Evolutionary conservation across 257 asterid genomes (phyloP), one percentile per base, ranked within the genome.

Genomic region (Paulownia fortunei): DNA sequence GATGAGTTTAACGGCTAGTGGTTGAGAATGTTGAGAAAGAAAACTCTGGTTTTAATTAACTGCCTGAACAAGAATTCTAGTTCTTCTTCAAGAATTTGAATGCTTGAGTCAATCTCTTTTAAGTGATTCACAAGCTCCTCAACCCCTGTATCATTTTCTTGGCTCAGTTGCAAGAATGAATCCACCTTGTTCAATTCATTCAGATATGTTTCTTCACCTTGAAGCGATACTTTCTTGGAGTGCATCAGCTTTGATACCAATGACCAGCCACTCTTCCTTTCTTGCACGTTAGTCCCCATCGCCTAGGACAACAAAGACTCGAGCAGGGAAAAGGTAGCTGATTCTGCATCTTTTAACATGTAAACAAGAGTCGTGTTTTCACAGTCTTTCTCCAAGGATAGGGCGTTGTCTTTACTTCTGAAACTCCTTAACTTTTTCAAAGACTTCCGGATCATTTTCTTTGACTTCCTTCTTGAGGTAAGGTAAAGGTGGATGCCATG

Each of bases 41-140:
- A 84, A 18, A 82, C 90, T 79, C 88, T 72, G 26, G 86, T 73
- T 78, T 76, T 80, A n/a, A 87, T 87, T 52, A 87, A 63, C 41
- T 76, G 80, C 65, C 70, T 84, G 83, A 78, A 82, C 23, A 84
- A 49, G 24, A 65, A 74, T 64, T 84, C 86, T 0, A 86, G 72
- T 16, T 76, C 84, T 24, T 86, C 80, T 76, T 86, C 86, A 52
- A 84, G 56, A 5, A 13, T 68, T 44, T 61, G 58, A 75, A 84
- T 82, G 82, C 68, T 47, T 5, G 80, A 46, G 15, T 84, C 86
- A 76, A 84, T 82, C 74, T 71, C 71, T 60, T 61, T 69, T 54
- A 88, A 41, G 56, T 78, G 81, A 18, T 41, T 82, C 47, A 73
- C 67, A 30, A 79, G 47, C 55, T 83, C 58, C 24, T 64, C 70